Evolutionary conservation across 177 flowering plant species (phyloP), one percentile per base, ranked within the genome.

Genomic region (Vitis hybrid): DNA sequence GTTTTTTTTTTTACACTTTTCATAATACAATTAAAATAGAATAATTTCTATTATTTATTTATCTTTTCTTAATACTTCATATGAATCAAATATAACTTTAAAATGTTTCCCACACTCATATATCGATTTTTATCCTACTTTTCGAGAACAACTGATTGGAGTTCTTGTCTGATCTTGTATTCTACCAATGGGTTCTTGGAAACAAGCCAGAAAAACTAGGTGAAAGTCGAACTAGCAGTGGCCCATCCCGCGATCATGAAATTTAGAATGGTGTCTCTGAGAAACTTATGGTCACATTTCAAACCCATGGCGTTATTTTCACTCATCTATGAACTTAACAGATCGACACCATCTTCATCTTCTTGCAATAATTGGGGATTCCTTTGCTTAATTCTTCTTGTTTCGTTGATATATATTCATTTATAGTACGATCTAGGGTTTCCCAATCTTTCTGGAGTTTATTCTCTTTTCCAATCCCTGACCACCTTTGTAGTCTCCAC

Each of bases 181-280:
- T 73, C 71, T 2, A 68, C 82, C 2, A 8, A 1, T 2, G 85
- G n/a, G 59, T 79, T 69, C 21, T 46, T 66, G 7, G 75, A 73
- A n/a, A 82, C 54, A 2, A 82, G 68, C 77, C 78, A 75, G 71
- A 84, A 73, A 46, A 84, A 80, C 85, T 84, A 79, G 4, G 76
- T 71, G 17, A 84, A 76, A 20, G 73, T 76, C 0, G 81, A 77
- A n/a, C 75, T 65, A 0, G 65, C 49, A 1, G 82, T 82, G 78
- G 78, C 85, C 2, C 79, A 17, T 0, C 82, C 85, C 0, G 87
- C 87, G 2, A 77, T 17, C 51, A 84, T 50, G 63, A 82, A 65
- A 24, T 56, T 80, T 9, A 80, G 41, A 1, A 70, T 51, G 4
- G 67, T 69, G 61, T 81, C 82, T 70, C 80, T 69, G 11, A 81